Evolutionary conservation across 352 stramenopile species (phyloP).

Genomic region (Thalassiosira mediterranea): DNA sequence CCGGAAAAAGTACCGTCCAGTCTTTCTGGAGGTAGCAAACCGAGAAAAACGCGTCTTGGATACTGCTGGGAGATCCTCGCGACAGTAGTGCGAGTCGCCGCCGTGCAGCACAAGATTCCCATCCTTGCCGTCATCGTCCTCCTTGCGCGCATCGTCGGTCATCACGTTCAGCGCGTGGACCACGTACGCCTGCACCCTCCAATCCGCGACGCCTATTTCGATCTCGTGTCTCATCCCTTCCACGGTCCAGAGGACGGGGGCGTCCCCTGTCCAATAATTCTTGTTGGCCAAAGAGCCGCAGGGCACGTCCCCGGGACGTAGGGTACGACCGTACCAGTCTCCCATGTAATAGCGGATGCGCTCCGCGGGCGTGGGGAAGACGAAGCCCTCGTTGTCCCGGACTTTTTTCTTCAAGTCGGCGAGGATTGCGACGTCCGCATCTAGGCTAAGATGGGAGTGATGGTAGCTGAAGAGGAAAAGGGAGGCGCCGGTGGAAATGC

Average conservation of each 20-base stretch:
- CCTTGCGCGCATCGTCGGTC: not conserved
- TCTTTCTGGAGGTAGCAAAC: conserved; percentile 5
- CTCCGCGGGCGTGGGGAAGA: conserved; percentile 15
- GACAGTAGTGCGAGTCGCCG: conserved; percentile 11
- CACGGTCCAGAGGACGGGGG: not conserved
- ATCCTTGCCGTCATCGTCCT: not conserved
- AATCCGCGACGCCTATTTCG: not conserved
- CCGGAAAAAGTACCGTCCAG: conserved; percentile 1
- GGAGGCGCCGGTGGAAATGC: too few species aligned
- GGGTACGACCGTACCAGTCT: conserved; percentile 14
- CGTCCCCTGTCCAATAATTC: not conserved
- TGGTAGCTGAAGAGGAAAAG: too few species aligned
- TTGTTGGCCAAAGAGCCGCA: not conserved
- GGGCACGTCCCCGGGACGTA: not conserved
- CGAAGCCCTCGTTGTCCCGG: too few species aligned
- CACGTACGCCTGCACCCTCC: not conserved
- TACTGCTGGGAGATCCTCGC: not conserved
- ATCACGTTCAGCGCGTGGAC: not conserved
- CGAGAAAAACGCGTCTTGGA: conserved; percentile 24
- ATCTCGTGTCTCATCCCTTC: not conserved
- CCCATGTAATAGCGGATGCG: conserved; percentile 32
- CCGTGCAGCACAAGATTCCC: not conserved
- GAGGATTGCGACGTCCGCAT: too few species aligned
- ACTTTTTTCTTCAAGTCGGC: too few species aligned
- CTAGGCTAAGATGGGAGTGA: too few species aligned